These are phyloP conservation scores for Neurospora hispaniola DNA, from an alignment of 495 filamentous ascomycete genomes.

Conservation along the genomic window DNA sequence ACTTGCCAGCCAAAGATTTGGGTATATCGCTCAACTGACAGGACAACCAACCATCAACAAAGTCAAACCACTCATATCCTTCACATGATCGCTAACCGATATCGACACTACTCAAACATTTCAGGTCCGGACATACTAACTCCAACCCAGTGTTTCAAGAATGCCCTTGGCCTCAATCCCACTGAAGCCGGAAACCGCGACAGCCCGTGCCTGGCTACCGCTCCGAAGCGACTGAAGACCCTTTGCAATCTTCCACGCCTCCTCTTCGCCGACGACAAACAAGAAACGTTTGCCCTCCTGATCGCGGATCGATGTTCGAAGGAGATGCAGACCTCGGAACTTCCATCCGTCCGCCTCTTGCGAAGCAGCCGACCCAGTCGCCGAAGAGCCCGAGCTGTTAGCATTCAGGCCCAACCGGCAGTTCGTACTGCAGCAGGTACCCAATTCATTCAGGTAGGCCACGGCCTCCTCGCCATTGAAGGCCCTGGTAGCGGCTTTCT, in stretches of 20 bases:
- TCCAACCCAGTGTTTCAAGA: slow-evolving; percentile 52
- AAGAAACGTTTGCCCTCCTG: slow-evolving; percentile 73
- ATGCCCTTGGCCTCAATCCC: slow-evolving; percentile 48
- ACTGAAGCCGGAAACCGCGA: slow-evolving; percentile 54
- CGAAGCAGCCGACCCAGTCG: slow-evolving; percentile 23
- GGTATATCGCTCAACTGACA: not conserved
- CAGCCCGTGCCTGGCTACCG: slow-evolving; percentile 56
- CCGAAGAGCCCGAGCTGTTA: slow-evolving; percentile 5
- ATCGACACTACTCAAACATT: not conserved
- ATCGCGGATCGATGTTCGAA: slow-evolving; percentile 75
- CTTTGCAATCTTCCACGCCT: slow-evolving; percentile 87
- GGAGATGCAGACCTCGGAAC: slow-evolving; percentile 53
- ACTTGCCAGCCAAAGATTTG: not conserved
- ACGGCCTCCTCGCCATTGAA: slow-evolving; percentile 53
- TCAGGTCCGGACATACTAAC: not conserved
- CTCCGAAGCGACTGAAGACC: slow-evolving; percentile 64
- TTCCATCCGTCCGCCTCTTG: slow-evolving; percentile 45
- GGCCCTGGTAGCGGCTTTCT: slow-evolving; percentile 35
- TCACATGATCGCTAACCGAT: not conserved
- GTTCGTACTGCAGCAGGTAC: slow-evolving; percentile 50
- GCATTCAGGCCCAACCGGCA: slow-evolving; percentile 35
- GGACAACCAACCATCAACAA: not conserved
- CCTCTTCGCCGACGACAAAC: slow-evolving; percentile 70
- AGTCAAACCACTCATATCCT: not conserved
- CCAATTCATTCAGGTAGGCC: slow-evolving; percentile 44